phyloP scores from a whole-genome alignment of 345 rosid species.

The Syzygium jambos region DNA sequence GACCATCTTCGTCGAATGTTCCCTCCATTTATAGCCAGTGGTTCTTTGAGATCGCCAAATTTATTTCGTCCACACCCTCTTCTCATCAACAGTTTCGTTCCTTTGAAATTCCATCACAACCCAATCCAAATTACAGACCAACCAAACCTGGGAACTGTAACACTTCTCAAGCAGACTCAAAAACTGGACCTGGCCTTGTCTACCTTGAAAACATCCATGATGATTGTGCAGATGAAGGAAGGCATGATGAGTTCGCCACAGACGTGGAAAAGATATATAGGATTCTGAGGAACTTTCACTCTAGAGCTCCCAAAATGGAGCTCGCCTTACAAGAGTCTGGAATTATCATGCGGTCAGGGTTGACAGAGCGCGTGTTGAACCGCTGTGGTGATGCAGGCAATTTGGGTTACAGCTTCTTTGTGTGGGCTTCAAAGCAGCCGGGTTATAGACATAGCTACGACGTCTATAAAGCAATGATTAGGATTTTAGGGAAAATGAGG shows the following conservation, averaged over 20 bases:
- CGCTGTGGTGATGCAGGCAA: conserved; percentile 93
- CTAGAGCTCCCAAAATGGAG: conserved; percentile 68
- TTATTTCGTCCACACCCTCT: not conserved
- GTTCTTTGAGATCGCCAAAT: not conserved
- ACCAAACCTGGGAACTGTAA: not conserved
- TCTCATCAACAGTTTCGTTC: not conserved
- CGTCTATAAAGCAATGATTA: conserved; percentile 67
- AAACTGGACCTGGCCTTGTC: conserved; percentile 38
- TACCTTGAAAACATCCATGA: conserved; percentile 20
- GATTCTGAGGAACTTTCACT: conserved; percentile 60
- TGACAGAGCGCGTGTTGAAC: conserved; percentile 71
- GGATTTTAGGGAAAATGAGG: conserved; percentile 72
- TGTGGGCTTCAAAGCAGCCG: conserved; percentile 81
- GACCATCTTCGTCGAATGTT: not conserved
- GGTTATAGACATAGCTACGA: conserved; percentile 58
- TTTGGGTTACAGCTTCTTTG: conserved; percentile 72
- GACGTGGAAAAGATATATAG: conserved; percentile 82
- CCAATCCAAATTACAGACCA: not conserved
- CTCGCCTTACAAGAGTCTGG: conserved; percentile 76
- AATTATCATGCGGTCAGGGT: conserved; percentile 47
- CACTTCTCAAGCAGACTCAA: not conserved
- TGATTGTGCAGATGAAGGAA: conserved; percentile 2
- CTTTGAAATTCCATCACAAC: not conserved
- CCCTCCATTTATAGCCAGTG: not conserved
- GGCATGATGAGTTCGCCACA: conserved; percentile 45